A percentile compares a stretch with the other conserved stretches of the same genome.
phyloP scores from a whole-genome alignment of 1,284 basidiomycete species.

The Ustilago cynodontis region DNA sequence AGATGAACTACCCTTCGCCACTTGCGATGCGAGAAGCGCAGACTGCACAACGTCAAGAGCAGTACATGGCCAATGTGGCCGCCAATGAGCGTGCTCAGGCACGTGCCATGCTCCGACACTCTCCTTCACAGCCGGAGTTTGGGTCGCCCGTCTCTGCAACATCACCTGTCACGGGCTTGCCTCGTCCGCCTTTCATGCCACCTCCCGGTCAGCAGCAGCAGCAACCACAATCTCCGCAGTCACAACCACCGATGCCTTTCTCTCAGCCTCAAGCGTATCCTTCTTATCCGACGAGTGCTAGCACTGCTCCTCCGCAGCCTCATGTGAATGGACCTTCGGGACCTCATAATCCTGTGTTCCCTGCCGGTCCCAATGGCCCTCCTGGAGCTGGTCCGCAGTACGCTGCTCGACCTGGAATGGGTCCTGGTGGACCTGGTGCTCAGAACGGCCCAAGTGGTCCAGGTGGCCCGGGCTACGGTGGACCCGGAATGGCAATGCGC shows the following conservation, averaged over 20 bases:
- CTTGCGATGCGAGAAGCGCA: constrained; percentile 66
- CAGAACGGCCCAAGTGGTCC: constrained; percentile 9
- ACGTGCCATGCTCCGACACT: constrained; percentile 38
- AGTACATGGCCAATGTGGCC: constrained; percentile 58
- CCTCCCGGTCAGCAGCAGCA: constrained; percentile 17
- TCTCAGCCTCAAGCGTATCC: constrained; percentile 45
- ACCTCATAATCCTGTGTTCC: constrained; percentile 25
- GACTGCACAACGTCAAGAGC: constrained; percentile 60
- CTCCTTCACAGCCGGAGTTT: constrained; percentile 36
- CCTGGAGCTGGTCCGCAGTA: constrained; percentile 14
- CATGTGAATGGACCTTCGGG: constrained; percentile 7
- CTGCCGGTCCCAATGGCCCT: constrained; percentile 8
- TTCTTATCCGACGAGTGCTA: constrained; percentile 41
- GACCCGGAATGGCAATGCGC: neutral
- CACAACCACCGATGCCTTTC: constrained; percentile 19
- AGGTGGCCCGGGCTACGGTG: constrained; percentile 2
- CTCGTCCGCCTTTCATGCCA: constrained; percentile 28
- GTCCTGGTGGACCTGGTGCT: constrained; percentile 10
- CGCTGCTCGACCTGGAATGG: constrained; percentile 22
- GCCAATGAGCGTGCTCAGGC: constrained; percentile 53
- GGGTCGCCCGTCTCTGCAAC: constrained; percentile 23
- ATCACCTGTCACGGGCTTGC: constrained; percentile 28
- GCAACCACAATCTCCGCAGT: constrained; percentile 10
- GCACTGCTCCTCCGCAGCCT: constrained; percentile 20
- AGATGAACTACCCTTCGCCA: constrained; percentile 61